Percentiles rank a stretch among this genome's conserved stretches.
Evolutionary conservation across 2,329 filamentous ascomycete genomes (phyloP).

Genomic region (Paracoccidioides brasiliensis): DNA sequence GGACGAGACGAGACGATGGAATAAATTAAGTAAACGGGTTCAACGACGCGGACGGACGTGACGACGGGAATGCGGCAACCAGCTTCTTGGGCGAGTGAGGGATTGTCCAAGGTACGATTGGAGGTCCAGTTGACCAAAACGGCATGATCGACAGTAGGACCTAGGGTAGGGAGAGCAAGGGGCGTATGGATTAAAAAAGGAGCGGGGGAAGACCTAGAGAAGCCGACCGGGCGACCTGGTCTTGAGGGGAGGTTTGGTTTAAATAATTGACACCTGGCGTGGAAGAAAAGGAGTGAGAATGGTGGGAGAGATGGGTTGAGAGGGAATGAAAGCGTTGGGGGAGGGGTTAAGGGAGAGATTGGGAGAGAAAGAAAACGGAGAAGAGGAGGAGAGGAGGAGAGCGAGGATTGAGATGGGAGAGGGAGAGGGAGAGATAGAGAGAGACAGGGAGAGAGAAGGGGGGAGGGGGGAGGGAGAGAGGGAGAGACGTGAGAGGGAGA

Average conservation of each 20-base stretch:
- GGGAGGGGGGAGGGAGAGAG: background rate
- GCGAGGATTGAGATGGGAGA: background rate
- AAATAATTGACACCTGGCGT: slow-evolving; percentile 1
- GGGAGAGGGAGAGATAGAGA: background rate
- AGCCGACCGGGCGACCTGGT: slow-evolving; percentile 10
- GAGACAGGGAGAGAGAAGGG: background rate
- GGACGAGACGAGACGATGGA: background rate
- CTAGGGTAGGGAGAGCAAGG: slow-evolving; percentile 2
- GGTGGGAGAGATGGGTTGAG: background rate
- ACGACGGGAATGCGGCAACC: background rate
- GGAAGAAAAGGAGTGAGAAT: slow-evolving; percentile 1
- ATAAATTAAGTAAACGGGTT: background rate
- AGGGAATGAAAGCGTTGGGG: background rate
- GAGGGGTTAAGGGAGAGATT: background rate
- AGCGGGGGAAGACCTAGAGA: slow-evolving; percentile 1
- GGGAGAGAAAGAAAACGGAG: slow-evolving; percentile 2
- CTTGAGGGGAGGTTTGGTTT: background rate
- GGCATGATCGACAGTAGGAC: slow-evolving; percentile 10
- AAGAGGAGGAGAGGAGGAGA: background rate
- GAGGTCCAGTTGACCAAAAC: slow-evolving; percentile 6
- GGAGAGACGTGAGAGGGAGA: background rate
- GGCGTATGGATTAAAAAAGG: background rate
- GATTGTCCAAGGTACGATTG: background rate
- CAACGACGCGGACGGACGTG: background rate
- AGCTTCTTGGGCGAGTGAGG: slow-evolving; percentile 2